These are phyloP conservation scores for Cucumis melo DNA, from an alignment of 306 rosid species.

Conservation along the genomic window DNA sequence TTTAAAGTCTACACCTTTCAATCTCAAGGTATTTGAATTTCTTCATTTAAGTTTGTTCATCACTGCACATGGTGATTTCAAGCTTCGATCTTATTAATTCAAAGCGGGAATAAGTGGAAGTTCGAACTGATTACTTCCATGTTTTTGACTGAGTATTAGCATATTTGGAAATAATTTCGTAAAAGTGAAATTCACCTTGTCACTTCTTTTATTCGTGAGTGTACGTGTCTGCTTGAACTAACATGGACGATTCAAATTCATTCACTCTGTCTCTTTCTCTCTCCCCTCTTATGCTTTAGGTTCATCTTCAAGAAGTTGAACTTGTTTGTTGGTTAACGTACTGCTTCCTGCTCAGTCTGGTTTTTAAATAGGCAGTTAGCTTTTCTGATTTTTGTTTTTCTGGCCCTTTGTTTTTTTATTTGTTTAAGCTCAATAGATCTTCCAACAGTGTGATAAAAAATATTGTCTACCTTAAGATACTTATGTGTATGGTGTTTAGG, in stretches of 20 bases:
- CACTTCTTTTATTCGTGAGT: too few relatives aligned
- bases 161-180: too few relatives aligned
- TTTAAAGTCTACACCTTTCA: not conserved
- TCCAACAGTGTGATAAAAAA: not conserved
- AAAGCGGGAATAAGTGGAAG: not conserved
- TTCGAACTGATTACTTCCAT: not conserved
- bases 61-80: not conserved
- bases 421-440: not conserved
- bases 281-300: too few relatives aligned
- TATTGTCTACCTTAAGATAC: not conserved
- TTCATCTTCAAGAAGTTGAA: not conserved
- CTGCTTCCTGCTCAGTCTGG: not conserved
- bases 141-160: not conserved
- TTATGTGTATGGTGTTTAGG: not conserved
- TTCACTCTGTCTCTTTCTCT: too few relatives aligned
- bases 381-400: not conserved
- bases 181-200: too few relatives aligned
- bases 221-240: too few relatives aligned
- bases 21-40: not conserved
- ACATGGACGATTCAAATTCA: too few relatives aligned
- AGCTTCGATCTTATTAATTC: not conserved
- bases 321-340: not conserved
- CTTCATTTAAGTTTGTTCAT: not conserved
- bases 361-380: not conserved
- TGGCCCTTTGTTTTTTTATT: too few relatives aligned